Conservation (phyloP, 176 grass and related monocot species). For the Bromus sterilis region DNA sequence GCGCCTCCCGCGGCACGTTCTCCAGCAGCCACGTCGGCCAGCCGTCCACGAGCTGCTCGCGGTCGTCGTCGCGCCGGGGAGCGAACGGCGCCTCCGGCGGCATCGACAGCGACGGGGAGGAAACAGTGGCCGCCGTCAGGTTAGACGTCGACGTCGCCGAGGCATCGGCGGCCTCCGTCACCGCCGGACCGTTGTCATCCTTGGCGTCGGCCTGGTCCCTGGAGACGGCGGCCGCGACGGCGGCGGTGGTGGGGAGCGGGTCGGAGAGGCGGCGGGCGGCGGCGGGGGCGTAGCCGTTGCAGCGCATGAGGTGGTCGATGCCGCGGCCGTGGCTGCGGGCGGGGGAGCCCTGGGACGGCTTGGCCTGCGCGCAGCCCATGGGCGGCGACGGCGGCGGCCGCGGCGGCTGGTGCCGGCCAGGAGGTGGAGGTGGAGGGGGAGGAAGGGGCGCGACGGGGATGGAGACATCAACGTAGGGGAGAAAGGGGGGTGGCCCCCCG, state of each 20-base stretch:
- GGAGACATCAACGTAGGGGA: conserved; percentile 41
- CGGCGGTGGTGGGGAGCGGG: neutral
- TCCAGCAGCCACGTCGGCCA: conserved; percentile 57
- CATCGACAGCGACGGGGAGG: neutral
- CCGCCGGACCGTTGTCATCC: neutral
- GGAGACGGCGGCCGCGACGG: neutral
- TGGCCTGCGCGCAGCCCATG: conserved; percentile 65
- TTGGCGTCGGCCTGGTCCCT: neutral
- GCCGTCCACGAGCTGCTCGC: conserved; percentile 44
- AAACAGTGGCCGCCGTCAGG: neutral
- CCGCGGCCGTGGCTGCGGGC: conserved; percentile 24
- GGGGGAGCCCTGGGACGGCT: conserved; percentile 36
- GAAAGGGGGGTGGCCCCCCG: neutral
- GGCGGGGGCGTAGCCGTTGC: neutral
- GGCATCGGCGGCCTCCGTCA: neutral
- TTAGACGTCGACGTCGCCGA: too few relatives aligned
- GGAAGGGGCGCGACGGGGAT: neutral
- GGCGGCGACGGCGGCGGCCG: neutral
- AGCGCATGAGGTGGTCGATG: conserved; percentile 27
- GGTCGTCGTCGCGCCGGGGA: neutral
- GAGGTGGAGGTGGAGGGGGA: neutral
- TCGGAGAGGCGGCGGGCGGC: conserved; percentile 6
- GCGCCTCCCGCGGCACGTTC: conserved; percentile 44
- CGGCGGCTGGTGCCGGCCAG: neutral
- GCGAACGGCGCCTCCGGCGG: neutral